Evolutionary conservation across 208 protist species (phyloP).

Genomic region (Trichomonas vaginalis): DNA sequence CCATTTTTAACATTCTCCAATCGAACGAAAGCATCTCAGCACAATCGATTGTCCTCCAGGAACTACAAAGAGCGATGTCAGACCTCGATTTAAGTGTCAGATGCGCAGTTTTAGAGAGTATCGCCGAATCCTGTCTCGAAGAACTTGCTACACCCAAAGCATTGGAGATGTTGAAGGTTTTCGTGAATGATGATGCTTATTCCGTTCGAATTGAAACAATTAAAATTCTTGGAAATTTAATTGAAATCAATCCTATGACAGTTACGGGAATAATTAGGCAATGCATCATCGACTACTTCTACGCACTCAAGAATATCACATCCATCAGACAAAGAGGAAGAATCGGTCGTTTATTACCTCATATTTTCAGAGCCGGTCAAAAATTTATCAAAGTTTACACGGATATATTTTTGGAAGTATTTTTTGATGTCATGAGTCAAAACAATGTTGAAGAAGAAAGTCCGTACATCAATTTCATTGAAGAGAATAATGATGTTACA

Average conservation of each 20-base stretch:
- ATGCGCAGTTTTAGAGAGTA: not conserved
- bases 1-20: not conserved
- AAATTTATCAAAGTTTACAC: not conserved
- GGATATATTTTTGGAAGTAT: not conserved
- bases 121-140: not conserved
- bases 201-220: not conserved
- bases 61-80: not conserved
- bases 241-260: not conserved
- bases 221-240: not conserved
- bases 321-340: not conserved
- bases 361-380: not conserved
- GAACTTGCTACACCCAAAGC: not conserved
- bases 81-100: not conserved
- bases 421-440: not conserved
- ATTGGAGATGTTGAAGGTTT: not conserved
- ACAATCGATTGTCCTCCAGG: not conserved
- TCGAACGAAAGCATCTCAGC: not conserved
- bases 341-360: not conserved
- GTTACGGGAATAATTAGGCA: not conserved
- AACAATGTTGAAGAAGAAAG: not conserved
- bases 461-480: not conserved
- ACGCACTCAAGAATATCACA: not conserved
- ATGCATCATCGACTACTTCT: not conserved
- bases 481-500: not conserved
- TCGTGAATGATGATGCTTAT: not conserved